Conservation (phyloP, 805 yeast genomes). For the Starmera amethionina region DNA sequence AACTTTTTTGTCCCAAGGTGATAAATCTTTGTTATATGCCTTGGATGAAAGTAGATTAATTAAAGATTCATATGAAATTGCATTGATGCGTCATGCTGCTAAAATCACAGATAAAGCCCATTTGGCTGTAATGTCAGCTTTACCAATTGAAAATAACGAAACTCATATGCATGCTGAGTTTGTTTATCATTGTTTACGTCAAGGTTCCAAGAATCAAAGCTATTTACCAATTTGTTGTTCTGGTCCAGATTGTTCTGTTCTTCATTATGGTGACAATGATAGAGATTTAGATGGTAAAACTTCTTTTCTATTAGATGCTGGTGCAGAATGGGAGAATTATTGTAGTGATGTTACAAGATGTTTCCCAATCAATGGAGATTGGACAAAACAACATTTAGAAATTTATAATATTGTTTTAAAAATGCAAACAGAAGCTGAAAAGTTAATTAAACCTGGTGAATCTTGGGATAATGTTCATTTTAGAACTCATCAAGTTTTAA, state of each 20-base stretch:
- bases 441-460: constrained; percentile 70
- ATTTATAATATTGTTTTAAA: constrained; percentile 71
- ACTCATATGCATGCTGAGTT: constrained; percentile 95
- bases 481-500: constrained; percentile 68
- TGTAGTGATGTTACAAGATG: constrained; percentile 93
- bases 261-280: constrained; percentile 84
- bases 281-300: constrained; percentile 46
- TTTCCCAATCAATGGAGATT: constrained; percentile 85
- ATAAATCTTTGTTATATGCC: constrained; percentile 51
- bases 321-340: constrained; percentile 93
- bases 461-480: constrained; percentile 81
- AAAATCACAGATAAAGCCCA: constrained; percentile 83
- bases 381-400: constrained; percentile 80
- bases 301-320: constrained; percentile 84
- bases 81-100: constrained; percentile 70
- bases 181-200: constrained; percentile 84
- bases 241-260: constrained; percentile 83
- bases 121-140: constrained; percentile 83
- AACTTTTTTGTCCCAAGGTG: constrained; percentile 29
- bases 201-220: constrained; percentile 82
- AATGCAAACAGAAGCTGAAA: constrained; percentile 74
- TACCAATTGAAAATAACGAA: constrained; percentile 81
- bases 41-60: constrained; percentile 80
- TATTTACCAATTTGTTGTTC: constrained; percentile 96
- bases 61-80: constrained; percentile 77